Base-by-base conservation (phyloP, 2,329 filamentous ascomycete species). In the Dactylellina cionopaga region DNA sequence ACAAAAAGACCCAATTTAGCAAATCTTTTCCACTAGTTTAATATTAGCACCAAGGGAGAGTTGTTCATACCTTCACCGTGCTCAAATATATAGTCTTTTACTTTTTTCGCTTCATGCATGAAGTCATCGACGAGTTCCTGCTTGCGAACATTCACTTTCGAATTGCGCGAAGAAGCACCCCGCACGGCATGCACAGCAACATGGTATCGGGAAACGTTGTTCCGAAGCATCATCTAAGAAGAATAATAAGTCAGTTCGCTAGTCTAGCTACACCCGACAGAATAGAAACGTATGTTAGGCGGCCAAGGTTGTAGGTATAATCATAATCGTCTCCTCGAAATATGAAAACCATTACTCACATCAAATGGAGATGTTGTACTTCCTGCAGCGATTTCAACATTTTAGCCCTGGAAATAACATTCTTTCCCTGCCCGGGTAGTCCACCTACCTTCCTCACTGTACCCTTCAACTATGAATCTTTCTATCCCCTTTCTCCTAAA, bases 281-380 rank as follows among this genome's bases (percentile, higher is more conserved):
- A n/a, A n/a, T n/a, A n/a, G n/a, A n/a, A n/a, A n/a, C n/a, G n/a
- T n/a, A n/a, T n/a, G n/a, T n/a, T n/a, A n/a, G n/a, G n/a, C n/a
- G n/a, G n/a, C n/a, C n/a, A n/a, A n/a, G n/a, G n/a, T n/a, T n/a
- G n/a, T n/a, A n/a, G n/a, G n/a, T n/a, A n/a, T n/a, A n/a, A n/a
- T n/a, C n/a, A n/a, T n/a, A n/a, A n/a, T n/a, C n/a, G n/a, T n/a
- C n/a, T n/a, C n/a, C n/a, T n/a, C n/a, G n/a, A n/a, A n/a, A n/a
- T n/a, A n/a, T n/a, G n/a, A n/a, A n/a, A n/a, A n/a, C n/a, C n/a
- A n/a, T n/a, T n/a, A 22, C 74, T 63, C 65, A 75, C 75, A 60
- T 89, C 86, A 75, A 90, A 89, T 1, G 88, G 88, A 1, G 87
- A 90, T 0, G 87, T 90, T 0, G 88, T 90, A 58, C 82, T 60